Conservation (phyloP, 2,329 filamentous ascomycete genomes). For the Ceratocystis harringtonii region DNA sequence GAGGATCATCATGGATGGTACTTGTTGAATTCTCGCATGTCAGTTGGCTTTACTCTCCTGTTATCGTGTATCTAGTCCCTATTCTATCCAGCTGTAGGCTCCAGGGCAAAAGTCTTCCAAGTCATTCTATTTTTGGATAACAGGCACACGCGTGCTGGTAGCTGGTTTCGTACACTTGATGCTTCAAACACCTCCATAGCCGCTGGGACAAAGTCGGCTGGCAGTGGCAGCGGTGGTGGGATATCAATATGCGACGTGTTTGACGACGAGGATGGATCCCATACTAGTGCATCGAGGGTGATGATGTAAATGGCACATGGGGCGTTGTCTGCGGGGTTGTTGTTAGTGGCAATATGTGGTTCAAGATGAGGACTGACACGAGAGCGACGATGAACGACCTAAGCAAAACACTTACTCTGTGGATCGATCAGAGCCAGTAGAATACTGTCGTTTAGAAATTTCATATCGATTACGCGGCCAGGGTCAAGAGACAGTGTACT, state of each 20-base stretch:
- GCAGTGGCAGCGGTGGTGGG: constrained; percentile 16
- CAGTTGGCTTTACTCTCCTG: neutral
- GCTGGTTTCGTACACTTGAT: constrained; percentile 30
- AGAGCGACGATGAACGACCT: neutral
- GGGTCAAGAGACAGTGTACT: constrained; percentile 30
- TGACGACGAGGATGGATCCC: constrained; percentile 1
- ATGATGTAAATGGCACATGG: constrained; percentile 11
- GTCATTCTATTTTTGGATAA: constrained; percentile 33
- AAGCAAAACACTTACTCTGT: constrained; percentile 23
- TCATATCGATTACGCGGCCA: constrained; percentile 42
- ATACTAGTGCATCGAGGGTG: constrained; percentile 7
- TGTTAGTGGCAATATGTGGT: neutral
- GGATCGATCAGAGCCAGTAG: constrained; percentile 44
- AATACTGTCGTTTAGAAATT: constrained; percentile 49
- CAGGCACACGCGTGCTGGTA: constrained; percentile 37
- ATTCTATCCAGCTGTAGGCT: neutral
- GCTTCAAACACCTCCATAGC: constrained; percentile 38
- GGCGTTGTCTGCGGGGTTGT: neutral
- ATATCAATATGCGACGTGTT: neutral
- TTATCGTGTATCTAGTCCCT: neutral
- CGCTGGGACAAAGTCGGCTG: constrained; percentile 27
- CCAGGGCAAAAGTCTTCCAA: constrained; percentile 34
- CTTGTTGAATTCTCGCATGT: neutral
- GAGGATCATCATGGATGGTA: neutral
- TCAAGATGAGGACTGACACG: neutral